Percentiles rank a stretch among this genome's conserved stretches.
phyloP scores from a whole-genome alignment of 352 stramenopile genomes.

The Phytophthora pseudosyringae region DNA sequence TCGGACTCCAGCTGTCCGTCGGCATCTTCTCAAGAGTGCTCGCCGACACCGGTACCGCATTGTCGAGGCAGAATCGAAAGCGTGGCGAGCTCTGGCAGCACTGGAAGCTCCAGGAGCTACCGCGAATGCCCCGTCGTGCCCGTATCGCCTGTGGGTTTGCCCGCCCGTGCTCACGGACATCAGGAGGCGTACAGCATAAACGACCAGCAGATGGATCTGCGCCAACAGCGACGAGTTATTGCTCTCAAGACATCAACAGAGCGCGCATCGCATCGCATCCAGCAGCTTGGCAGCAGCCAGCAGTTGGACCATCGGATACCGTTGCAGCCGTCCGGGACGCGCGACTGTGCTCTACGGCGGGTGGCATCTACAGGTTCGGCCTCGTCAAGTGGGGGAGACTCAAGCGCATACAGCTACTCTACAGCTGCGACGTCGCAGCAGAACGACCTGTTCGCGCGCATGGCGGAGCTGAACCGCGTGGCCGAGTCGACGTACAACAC shows the following conservation, averaged over 20 bases:
- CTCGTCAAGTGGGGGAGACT: not conserved
- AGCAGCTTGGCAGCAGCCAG: conserved; percentile 7
- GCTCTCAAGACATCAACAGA: conserved; percentile 19
- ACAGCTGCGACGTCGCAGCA: conserved; percentile 13
- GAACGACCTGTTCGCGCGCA: conserved; percentile 30
- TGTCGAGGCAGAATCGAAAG: conserved; percentile 12
- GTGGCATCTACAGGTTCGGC: conserved; percentile 19
- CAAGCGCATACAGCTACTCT: not conserved
- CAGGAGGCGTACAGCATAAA: conserved; percentile 20
- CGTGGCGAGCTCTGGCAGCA: conserved; percentile 16
- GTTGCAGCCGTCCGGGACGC: conserved; percentile 9
- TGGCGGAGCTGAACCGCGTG: conserved; percentile 36
- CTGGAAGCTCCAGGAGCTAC: conserved; percentile 7
- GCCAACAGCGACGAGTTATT: conserved; percentile 16
- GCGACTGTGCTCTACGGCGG: conserved; percentile 13
- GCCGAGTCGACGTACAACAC: conserved; percentile 43
- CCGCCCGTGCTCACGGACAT: conserved; percentile 2
- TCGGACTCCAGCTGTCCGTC: conserved; percentile 24
- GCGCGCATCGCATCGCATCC: conserved; percentile 8
- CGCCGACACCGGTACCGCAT: not conserved
- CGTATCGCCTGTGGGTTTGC: conserved; percentile 11
- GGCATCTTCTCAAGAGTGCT: conserved; percentile 19
- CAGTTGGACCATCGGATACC: conserved; percentile 18
- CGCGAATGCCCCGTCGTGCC: conserved; percentile 2
- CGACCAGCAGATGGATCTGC: conserved; percentile 23